Evolutionary conservation across 2,329 filamentous ascomycete genomes (phyloP).

Genomic region (Xylaria arbuscula): DNA sequence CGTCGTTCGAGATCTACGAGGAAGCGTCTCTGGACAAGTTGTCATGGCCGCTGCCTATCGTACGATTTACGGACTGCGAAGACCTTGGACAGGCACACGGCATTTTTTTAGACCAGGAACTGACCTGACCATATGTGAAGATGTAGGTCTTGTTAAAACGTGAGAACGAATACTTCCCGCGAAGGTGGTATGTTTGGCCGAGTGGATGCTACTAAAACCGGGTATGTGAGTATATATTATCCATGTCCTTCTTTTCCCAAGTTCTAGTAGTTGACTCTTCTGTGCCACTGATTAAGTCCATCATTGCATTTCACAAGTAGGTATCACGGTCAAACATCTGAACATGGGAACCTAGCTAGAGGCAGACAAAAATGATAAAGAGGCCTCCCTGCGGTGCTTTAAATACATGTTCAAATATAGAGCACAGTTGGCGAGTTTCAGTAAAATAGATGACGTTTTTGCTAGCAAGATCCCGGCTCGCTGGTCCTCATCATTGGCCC

Average conservation of each 20-base stretch:
- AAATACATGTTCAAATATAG: not conserved
- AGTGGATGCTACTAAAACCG: conserved; percentile 29
- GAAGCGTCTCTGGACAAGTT: conserved; percentile 61
- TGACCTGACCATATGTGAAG: conserved; percentile 59
- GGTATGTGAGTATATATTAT: conserved; percentile 23
- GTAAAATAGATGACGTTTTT: not conserved
- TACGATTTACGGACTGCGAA: conserved; percentile 64
- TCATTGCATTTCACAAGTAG: not conserved
- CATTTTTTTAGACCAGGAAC: conserved; percentile 61
- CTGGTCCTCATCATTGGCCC: not conserved
- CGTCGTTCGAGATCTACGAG: conserved; percentile 56
- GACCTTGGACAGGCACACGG: conserved; percentile 59
- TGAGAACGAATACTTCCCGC: conserved; percentile 54
- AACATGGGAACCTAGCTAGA: not conserved
- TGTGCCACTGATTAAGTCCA: not conserved
- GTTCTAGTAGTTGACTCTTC: not conserved
- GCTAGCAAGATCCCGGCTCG: not conserved
- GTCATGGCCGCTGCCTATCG: conserved; percentile 64
- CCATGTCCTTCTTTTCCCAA: not conserved
- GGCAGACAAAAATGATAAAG: not conserved
- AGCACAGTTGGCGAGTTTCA: not conserved
- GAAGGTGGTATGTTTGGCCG: conserved; percentile 37
- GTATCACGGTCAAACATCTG: not conserved
- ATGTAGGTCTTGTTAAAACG: conserved; percentile 54
- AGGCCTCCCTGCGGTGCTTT: conserved; percentile 3